A percentile compares a stretch with the other conserved stretches of the same genome.
Evolutionary conservation across 805 yeast species (phyloP).

Genomic region (Cyberlindnera subsufficiens): DNA sequence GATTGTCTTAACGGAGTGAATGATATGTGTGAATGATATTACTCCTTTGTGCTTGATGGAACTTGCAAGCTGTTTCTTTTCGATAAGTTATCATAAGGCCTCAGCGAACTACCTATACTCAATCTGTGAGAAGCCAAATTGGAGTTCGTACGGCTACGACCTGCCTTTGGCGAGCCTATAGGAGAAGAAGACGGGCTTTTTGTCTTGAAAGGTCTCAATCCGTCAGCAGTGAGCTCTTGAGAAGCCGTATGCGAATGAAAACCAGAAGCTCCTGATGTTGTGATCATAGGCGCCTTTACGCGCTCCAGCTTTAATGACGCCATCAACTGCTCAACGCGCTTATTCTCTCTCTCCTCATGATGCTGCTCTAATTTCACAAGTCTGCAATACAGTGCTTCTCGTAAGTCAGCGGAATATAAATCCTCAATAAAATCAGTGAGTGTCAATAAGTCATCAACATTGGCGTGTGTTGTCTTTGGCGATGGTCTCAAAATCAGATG

Average conservation of each 20-base stretch:
- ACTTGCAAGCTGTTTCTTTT: conserved; percentile 15
- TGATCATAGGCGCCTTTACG: conserved; percentile 3
- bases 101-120: conserved; percentile 4
- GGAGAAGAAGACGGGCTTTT: conserved; percentile 20
- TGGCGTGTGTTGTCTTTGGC: conserved; percentile 7
- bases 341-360: conserved; percentile 10
- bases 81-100: conserved; percentile 17
- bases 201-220: conserved; percentile 20
- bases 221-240: conserved; percentile 10
- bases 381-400: conserved; percentile 7
- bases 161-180: conserved; percentile 12
- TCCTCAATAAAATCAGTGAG: conserved; percentile 11
- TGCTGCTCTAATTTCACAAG: conserved; percentile 12
- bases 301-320: conserved; percentile 6
- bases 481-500: conserved; percentile 23
- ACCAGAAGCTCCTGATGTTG: not conserved
- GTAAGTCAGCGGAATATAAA: conserved; percentile 8
- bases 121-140: conserved; percentile 3
- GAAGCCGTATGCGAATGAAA: not conserved
- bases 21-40: too few relatives aligned
- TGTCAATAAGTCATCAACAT: conserved; percentile 6
- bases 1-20: too few relatives aligned
- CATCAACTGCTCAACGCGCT: conserved; percentile 15
- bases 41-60: not conserved
- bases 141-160: conserved; percentile 14